Evolutionary conservation across 352 stramenopile species (phyloP).

Genomic region (Pythium vanterpoolii): DNA sequence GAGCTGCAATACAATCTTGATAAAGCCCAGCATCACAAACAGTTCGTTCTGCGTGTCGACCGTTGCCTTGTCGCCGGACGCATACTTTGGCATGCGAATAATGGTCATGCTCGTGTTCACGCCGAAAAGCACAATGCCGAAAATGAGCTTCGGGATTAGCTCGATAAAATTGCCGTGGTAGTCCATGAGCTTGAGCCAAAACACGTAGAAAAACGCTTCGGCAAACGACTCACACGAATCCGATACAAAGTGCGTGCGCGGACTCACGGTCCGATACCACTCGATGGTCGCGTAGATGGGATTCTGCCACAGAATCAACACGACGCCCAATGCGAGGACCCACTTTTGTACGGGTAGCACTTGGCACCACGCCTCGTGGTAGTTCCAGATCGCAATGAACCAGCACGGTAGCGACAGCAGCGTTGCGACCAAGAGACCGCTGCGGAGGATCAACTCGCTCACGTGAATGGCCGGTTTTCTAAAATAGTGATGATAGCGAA

Average conservation of each 20-base stretch:
- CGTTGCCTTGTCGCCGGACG: conserved; percentile 20
- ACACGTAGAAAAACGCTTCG: conserved; percentile 72
- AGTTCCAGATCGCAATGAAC: conserved; percentile 62
- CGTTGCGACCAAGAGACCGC: conserved; percentile 49
- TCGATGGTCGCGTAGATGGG: conserved; percentile 66
- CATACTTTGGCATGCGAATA: conserved; percentile 60
- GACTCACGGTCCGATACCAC: conserved; percentile 46
- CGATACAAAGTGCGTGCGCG: conserved; percentile 62
- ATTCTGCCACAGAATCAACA: conserved; percentile 83
- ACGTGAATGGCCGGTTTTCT: conserved; percentile 69
- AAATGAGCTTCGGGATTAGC: conserved; percentile 31
- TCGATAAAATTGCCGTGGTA: conserved; percentile 34
- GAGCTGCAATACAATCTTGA: conserved; percentile 53
- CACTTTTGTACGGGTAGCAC: conserved; percentile 70
- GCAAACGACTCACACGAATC: conserved; percentile 68
- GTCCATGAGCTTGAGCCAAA: conserved; percentile 82
- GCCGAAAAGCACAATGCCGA: conserved; percentile 43
- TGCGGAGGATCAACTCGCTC: conserved; percentile 67
- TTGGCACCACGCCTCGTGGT: conserved; percentile 46
- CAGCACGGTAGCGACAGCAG: conserved; percentile 69
- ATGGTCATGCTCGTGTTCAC: conserved; percentile 62
- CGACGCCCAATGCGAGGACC: conserved; percentile 60
- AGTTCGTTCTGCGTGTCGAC: conserved; percentile 37
- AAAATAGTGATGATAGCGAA: not conserved
- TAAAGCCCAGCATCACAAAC: conserved; percentile 66